These are phyloP conservation scores for Rhizopus stolonifer DNA, from an alignment of 371 early-diverging fungal species.

Conservation along the genomic window DNA sequence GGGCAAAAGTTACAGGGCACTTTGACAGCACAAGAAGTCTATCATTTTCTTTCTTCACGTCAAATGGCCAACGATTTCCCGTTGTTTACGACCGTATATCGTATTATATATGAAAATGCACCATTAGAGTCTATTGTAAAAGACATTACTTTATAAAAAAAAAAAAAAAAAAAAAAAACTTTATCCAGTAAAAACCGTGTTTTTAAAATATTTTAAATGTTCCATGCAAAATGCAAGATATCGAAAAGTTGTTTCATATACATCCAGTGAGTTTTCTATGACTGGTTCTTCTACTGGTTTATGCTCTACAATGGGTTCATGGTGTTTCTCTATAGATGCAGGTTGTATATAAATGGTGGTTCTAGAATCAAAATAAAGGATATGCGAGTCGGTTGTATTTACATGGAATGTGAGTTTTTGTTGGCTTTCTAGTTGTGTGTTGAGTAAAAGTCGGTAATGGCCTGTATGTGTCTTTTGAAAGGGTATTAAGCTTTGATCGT, in stretches of 20 bases:
- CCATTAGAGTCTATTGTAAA: conserved; percentile 39
- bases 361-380: background rate
- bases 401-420: background rate
- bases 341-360: background rate
- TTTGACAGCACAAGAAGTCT: conserved; percentile 87
- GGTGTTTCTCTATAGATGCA: background rate
- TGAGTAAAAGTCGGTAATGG: conserved; percentile 8
- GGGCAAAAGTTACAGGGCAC: conserved; percentile 99
- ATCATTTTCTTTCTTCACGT: conserved; percentile 71
- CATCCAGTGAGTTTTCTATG: background rate
- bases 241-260: background rate
- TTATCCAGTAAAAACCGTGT: background rate
- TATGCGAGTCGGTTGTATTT: conserved; percentile 5
- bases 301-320: background rate
- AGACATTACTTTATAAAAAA: conserved; percentile 3
- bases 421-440: background rate
- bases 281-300: background rate
- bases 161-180: too few species aligned
- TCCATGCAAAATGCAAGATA: background rate
- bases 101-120: conserved; percentile 79
- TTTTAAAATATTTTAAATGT: background rate
- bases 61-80: conserved; percentile 79
- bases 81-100: conserved; percentile 85
- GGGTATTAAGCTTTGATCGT: conserved; percentile 4
- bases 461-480: conserved; percentile 4